phyloP scores from a whole-genome alignment of 108 stramenopile species.

The Skeletonema marinoi region DNA sequence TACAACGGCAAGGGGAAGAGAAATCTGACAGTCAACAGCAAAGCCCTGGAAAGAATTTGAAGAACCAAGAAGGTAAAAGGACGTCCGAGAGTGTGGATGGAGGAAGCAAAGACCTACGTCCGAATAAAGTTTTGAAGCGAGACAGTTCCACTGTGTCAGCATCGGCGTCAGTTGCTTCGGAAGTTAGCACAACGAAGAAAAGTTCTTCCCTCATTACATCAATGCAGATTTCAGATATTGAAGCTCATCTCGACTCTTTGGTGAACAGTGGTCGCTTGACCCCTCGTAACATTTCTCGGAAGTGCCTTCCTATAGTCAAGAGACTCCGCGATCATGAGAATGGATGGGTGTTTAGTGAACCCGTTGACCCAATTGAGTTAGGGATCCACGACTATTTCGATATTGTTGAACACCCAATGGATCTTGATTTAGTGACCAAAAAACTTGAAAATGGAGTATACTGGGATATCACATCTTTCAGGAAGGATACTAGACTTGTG shows the following conservation, averaged over 20 bases:
- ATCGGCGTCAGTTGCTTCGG: slow-evolving; percentile 9
- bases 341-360: slow-evolving; percentile 91
- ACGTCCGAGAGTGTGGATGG: slow-evolving; percentile 22
- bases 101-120: slow-evolving; percentile 4
- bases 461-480: slow-evolving; percentile 66
- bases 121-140: slow-evolving; percentile 14
- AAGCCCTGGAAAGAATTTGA: slow-evolving; percentile 3
- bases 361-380: slow-evolving; percentile 93
- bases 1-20: slow-evolving; percentile 29
- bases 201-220: slow-evolving; percentile 59
- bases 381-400: slow-evolving; percentile 97
- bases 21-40: background rate
- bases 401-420: slow-evolving; percentile 88
- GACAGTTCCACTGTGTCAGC: slow-evolving; percentile 8
- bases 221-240: slow-evolving; percentile 67
- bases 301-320: slow-evolving; percentile 80
- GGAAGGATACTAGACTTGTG: slow-evolving; percentile 69
- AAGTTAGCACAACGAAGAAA: background rate
- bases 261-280: slow-evolving; percentile 64
- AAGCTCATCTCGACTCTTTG: slow-evolving; percentile 80
- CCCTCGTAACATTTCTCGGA: slow-evolving; percentile 73
- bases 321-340: slow-evolving; percentile 80
- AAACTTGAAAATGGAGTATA: slow-evolving; percentile 81
- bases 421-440: slow-evolving; percentile 73
- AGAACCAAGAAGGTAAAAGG: slow-evolving; percentile 14